Conservation (phyloP, 2,329 filamentous ascomycete species). For the Colletotrichum horii region DNA sequence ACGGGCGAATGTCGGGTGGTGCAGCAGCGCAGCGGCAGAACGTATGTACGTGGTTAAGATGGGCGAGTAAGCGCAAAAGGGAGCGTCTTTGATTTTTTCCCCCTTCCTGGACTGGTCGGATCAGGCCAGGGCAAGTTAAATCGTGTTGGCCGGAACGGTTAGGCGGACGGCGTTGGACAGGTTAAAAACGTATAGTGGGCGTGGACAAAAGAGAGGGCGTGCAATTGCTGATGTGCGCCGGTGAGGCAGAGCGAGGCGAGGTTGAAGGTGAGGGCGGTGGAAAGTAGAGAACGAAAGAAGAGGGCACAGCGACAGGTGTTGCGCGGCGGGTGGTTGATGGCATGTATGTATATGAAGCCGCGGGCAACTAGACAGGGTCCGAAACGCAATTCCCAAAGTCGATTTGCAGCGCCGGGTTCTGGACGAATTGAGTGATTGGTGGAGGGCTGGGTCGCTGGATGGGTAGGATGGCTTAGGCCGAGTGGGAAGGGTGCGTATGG, state of each 20-base stretch:
- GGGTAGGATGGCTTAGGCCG: neutral
- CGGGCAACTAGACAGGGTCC: neutral
- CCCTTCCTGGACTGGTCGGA: neutral
- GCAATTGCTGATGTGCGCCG: neutral
- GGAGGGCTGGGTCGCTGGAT: neutral
- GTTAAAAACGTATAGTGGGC: neutral
- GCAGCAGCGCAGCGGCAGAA: neutral
- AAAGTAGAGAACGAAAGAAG: neutral
- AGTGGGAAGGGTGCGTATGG: neutral
- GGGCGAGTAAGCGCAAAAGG: neutral
- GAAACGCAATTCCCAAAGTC: neutral
- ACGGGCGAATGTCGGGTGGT: neutral
- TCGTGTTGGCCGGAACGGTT: neutral
- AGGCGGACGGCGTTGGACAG: neutral
- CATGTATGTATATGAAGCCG: constrained; percentile 18
- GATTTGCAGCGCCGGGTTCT: neutral
- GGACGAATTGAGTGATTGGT: neutral
- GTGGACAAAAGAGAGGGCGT: neutral
- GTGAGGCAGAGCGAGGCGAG: neutral
- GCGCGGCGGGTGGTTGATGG: neutral
- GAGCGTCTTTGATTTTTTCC: neutral
- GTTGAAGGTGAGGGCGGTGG: neutral
- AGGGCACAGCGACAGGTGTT: neutral
- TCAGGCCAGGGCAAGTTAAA: neutral
- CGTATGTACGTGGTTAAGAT: neutral